Percentiles rank a stretch among this genome's conserved stretches.
Conservation (phyloP, 805 yeast genomes). For the Yarrowia phangngaensis region DNA sequence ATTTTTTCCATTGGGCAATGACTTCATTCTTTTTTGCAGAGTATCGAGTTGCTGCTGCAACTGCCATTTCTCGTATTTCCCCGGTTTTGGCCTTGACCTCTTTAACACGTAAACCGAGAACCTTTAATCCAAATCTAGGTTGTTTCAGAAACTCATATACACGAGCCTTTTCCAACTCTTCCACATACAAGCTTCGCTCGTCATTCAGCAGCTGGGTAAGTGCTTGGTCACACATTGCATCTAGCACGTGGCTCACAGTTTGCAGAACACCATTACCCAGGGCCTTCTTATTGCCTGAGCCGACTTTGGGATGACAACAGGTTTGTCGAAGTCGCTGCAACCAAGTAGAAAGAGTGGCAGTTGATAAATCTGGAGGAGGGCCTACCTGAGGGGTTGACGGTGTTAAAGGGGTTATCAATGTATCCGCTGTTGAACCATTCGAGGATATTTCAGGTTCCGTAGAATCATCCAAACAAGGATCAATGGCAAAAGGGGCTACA, state of each 20-base stretch:
- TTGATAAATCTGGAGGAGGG: not conserved
- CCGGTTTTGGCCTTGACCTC: constrained; percentile 27
- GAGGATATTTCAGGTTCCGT: not conserved
- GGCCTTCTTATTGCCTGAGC: constrained; percentile 35
- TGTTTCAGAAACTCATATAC: constrained; percentile 55
- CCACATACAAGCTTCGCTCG: constrained; percentile 48
- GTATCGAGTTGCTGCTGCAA: constrained; percentile 1
- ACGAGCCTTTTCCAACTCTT: constrained; percentile 61
- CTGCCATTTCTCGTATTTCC: constrained; percentile 8
- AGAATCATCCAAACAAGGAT: constrained; percentile 41
- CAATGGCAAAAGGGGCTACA: constrained; percentile 44
- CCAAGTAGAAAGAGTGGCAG: constrained; percentile 52
- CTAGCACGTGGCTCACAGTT: constrained; percentile 65
- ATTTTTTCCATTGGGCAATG: not conserved
- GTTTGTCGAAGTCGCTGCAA: constrained; percentile 64
- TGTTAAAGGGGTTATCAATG: not conserved
- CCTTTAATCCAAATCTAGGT: constrained; percentile 50
- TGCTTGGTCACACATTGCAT: constrained; percentile 58
- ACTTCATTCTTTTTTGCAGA: constrained; percentile 4
- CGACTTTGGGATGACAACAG: constrained; percentile 68
- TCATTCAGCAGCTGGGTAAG: constrained; percentile 46
- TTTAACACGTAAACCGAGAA: constrained; percentile 34
- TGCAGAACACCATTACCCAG: constrained; percentile 40
- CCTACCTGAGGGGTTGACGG: not conserved
- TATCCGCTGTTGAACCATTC: not conserved